Conservation (phyloP, 345 rosid species). For the Aquilaria malaccensis region DNA sequence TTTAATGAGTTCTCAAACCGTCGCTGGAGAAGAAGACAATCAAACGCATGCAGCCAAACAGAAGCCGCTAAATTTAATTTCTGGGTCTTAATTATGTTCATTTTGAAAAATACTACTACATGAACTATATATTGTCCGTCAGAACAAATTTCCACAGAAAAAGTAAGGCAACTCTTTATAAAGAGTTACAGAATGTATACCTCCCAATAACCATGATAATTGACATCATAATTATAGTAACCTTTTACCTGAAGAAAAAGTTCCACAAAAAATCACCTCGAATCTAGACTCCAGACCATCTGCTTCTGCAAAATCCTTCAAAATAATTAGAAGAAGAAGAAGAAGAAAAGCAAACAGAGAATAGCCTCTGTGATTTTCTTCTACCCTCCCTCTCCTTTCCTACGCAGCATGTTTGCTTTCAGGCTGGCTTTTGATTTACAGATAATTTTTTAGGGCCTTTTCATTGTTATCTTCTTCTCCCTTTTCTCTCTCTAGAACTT, state of each 20-base stretch:
- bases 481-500: conserved; percentile 11
- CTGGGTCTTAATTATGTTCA: no score
- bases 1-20: no score
- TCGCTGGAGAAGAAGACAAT: no score
- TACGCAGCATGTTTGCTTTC: conserved; percentile 14
- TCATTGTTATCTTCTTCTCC: not conserved
- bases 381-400: conserved; percentile 23
- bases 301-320: conserved; percentile 17
- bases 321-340: conserved; percentile 15
- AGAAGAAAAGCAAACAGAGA: conserved; percentile 20
- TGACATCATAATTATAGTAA: conserved; percentile 11
- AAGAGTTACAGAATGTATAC: not conserved
- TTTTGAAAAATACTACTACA: conserved; percentile 1
- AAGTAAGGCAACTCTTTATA: no score
- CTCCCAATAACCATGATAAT: conserved; percentile 10
- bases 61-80: no score
- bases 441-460: no score
- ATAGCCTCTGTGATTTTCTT: conserved; percentile 17
- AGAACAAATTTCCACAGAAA: no score
- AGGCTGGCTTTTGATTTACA: not conserved
- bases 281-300: conserved; percentile 9
- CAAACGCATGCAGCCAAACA: no score
- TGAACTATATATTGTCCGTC: no score
- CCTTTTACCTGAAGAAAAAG: not conserved
- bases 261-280: conserved; percentile 9